Evolutionary conservation across 225 moss, liverwort and hornwort species (phyloP), one percentile per base, ranked within the genome.

Genomic region (Bryum argenteum): DNA sequence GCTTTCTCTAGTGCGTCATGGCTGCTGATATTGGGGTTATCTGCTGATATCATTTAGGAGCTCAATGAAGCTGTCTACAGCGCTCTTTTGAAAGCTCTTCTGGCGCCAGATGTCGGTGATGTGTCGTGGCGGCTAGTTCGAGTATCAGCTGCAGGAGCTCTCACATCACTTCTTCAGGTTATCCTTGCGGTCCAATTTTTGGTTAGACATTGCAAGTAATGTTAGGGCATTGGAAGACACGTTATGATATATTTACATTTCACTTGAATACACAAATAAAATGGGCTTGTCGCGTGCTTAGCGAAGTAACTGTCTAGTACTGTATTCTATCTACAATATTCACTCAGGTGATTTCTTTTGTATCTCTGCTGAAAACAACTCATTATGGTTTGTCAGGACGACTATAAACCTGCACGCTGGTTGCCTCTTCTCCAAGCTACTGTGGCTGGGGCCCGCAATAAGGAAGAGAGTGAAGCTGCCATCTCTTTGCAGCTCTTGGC

Each of bases 151-250:
- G 95, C 93, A 77, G 95, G 91, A 75, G 95, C 93, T 69, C 88
- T 96, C 73, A 88, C 93, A 65, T 89, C 95, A 54, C 93, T 96
- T 61, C 85, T 96, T 75, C 95, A 96, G 95, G 95, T 96, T 76
- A 41, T 66, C 23, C 52, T 65, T 54, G n/a, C 19, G 48, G 33
- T 65, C 12, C 37, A 17, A 3, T 66, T 14, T 55, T 41, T 72
- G n/a, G 58, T 69, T 19, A 62, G 28, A 48, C 55, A 41, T 52
- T 74, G 5, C 39, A 19, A 65, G 54, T 60, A 45, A 53, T 69
- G 43, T 15, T 37, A 52, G 52, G 44, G 21, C 56, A 41, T 28
- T 41, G 16, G 5, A 69, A 59, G 45, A 63, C 38, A 9, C 39
- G 28, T 58, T 60, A 10, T 38, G 72, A 26, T 11, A 52, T 52